Conservation (phyloP, 1,284 basidiomycete genomes). For the Marasmius tenuissimus region DNA sequence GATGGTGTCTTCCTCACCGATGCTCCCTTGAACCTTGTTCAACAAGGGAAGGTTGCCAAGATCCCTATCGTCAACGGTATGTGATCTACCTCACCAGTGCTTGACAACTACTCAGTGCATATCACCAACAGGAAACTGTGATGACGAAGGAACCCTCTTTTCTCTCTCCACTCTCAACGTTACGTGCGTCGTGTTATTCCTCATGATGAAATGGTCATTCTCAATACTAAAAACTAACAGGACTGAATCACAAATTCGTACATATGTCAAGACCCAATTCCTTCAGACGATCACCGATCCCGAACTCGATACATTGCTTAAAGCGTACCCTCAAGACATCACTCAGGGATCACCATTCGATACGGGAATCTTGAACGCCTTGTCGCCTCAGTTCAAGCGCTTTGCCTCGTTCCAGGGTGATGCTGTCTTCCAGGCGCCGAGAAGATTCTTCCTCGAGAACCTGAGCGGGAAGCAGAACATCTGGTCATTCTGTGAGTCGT, state of each 20-base stretch:
- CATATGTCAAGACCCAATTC: conserved; percentile 35
- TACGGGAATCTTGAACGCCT: conserved; percentile 42
- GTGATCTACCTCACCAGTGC: neutral
- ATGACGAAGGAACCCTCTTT: conserved; percentile 57
- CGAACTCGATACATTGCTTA: conserved; percentile 31
- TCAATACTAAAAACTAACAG: conserved; percentile 21
- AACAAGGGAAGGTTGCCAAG: conserved; percentile 40
- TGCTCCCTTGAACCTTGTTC: conserved; percentile 38
- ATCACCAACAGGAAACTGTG: conserved; percentile 35
- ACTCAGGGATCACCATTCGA: conserved; percentile 51
- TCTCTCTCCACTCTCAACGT: conserved; percentile 42
- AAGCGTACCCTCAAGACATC: conserved; percentile 42
- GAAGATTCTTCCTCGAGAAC: conserved; percentile 49
- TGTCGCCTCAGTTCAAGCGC: conserved; percentile 54
- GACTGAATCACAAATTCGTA: conserved; percentile 33
- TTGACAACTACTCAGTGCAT: too few species aligned
- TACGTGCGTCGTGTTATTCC: conserved; percentile 28
- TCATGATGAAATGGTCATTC: neutral
- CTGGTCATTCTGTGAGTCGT: conserved; percentile 46
- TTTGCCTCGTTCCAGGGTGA: conserved; percentile 54
- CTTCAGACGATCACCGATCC: conserved; percentile 26
- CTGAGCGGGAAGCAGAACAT: conserved; percentile 40
- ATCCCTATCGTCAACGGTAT: conserved; percentile 46
- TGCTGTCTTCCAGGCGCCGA: conserved; percentile 51
- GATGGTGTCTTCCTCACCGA: conserved; percentile 52